These are phyloP conservation scores for Penicillium sp. DNA, from an alignment of 2,329 filamentous ascomycete genomes.

Conservation along the genomic window DNA sequence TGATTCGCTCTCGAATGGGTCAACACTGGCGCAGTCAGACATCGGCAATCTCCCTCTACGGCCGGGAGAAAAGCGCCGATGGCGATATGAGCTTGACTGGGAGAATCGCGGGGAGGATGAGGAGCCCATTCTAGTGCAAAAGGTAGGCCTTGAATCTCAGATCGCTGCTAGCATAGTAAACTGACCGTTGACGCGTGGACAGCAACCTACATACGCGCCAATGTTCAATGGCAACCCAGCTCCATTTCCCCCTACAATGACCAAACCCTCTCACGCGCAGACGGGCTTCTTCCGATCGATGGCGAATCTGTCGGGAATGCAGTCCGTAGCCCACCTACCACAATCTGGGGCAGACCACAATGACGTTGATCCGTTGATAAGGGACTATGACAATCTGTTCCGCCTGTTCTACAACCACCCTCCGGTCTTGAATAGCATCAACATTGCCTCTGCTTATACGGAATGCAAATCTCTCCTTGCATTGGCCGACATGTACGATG, in stretches of 20 bases:
- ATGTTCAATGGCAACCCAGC: slow-evolving; percentile 51
- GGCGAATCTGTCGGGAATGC: slow-evolving; percentile 62
- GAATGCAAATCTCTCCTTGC: slow-evolving; percentile 86
- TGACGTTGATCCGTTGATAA: slow-evolving; percentile 64
- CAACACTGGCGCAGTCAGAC: slow-evolving; percentile 35
- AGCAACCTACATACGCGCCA: slow-evolving; percentile 42
- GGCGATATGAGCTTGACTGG: slow-evolving; percentile 84
- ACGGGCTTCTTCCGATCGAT: slow-evolving; percentile 81
- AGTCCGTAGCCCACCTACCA: slow-evolving; percentile 49
- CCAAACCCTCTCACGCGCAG: slow-evolving; percentile 56
- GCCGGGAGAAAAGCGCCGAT: slow-evolving; percentile 54
- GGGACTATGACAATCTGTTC: slow-evolving; percentile 93
- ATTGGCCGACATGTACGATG: slow-evolving; percentile 92
- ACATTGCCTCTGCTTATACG: slow-evolving; percentile 86
- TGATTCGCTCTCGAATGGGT: slow-evolving; percentile 33
- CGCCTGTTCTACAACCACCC: slow-evolving; percentile 93
- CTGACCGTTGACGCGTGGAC: slow-evolving; percentile 10
- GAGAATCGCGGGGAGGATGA: slow-evolving; percentile 63
- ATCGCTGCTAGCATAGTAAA: not conserved
- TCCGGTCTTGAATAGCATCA: slow-evolving; percentile 72
- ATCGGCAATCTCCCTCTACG: slow-evolving; percentile 37
- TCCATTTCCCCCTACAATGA: slow-evolving; percentile 51
- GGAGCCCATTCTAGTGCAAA: slow-evolving; percentile 82
- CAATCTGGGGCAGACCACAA: slow-evolving; percentile 52
- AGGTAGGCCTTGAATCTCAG: slow-evolving; percentile 46